Conservation (phyloP, 1,139 yeast genomes). For the Pichia sp. region DNA sequence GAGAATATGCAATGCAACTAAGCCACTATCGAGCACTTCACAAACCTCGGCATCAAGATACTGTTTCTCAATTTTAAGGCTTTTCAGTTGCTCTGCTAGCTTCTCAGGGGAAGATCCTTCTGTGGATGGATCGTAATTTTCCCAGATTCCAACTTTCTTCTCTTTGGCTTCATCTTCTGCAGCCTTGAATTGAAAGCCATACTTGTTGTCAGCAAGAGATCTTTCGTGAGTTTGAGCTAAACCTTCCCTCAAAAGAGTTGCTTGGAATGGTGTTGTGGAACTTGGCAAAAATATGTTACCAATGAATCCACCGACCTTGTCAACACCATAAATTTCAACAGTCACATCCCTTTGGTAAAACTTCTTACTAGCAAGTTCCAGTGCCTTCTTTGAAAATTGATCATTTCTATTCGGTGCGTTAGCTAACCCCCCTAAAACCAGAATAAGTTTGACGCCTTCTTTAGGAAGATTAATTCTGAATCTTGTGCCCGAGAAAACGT, state of each 20-base stretch:
- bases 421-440: conserved; percentile 73
- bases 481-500: conserved; percentile 62
- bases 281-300: conserved; percentile 61
- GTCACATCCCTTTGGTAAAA: conserved; percentile 70
- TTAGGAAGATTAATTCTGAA: conserved; percentile 64
- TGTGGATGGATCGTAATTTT: conserved; percentile 41
- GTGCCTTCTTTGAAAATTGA: conserved; percentile 47
- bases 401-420: conserved; percentile 40
- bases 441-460: conserved; percentile 64
- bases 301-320: conserved; percentile 76
- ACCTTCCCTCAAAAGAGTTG: conserved; percentile 59
- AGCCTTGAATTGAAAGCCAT: conserved; percentile 46
- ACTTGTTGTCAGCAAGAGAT: conserved; percentile 57
- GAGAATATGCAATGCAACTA: conserved; percentile 48
- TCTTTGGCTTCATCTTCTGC: conserved; percentile 63
- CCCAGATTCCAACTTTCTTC: conserved; percentile 63
- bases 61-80: conserved; percentile 32
- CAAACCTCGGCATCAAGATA: conserved; percentile 63
- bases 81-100: conserved; percentile 29
- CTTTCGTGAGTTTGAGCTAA: conserved; percentile 60
- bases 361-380: conserved; percentile 50
- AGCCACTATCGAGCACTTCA: conserved; percentile 49
- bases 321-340: conserved; percentile 64
- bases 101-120: conserved; percentile 27
- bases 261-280: conserved; percentile 55